Base-by-base conservation (phyloP, 1,139 yeast species). In the Geotrichum histeridarum region DNA sequence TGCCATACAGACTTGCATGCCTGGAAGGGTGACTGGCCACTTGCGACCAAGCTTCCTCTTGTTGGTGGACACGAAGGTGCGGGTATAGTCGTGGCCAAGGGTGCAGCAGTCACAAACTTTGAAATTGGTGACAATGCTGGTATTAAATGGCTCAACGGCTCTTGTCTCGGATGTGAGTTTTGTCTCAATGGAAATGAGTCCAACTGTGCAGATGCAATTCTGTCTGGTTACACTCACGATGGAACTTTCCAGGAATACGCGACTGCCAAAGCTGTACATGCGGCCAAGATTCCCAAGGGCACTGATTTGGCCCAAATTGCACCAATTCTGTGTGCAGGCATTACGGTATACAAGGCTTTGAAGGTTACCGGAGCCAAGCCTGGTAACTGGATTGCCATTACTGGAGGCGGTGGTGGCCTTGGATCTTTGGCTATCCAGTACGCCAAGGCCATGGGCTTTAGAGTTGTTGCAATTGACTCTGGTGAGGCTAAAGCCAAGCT, bases 11-110 rank as follows among this genome's bases (percentile, higher is more conserved):
- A 81, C 65, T 75, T 83, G 68, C 87, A 82, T 70, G 86, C 85
- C 60, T 81, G 84, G 84, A 78, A 81, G 68, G 86, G 86, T 60
- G 88, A 83, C 70, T 83, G 86, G 86, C 85, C 86, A 56, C 70
- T 81, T 64, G 74, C 73, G 53, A 78, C 83, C 61, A 83, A 83
- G 70, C 75, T 81, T 60, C 89, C 89, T 22, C 73, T 83, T 62
- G 87, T 84, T 53, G 90, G 89, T 60, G 94, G 94, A 66, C 94
- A 86, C 76, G 94, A 86, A 73, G 93, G 93, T 73, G 90, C 91
- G 38, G 94, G 94, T 71, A 80, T 81, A 41, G 93, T 86, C 60
- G 91, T 84, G 57, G 89, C 78, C 62, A 80, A 75, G 67, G 94
- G 93, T 66, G 74, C 74, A 43, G 77, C 80, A 62, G 93, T 85